Base-by-base conservation (phyloP, 2,329 filamentous ascomycete genomes). In the Penicillium sp. region DNA sequence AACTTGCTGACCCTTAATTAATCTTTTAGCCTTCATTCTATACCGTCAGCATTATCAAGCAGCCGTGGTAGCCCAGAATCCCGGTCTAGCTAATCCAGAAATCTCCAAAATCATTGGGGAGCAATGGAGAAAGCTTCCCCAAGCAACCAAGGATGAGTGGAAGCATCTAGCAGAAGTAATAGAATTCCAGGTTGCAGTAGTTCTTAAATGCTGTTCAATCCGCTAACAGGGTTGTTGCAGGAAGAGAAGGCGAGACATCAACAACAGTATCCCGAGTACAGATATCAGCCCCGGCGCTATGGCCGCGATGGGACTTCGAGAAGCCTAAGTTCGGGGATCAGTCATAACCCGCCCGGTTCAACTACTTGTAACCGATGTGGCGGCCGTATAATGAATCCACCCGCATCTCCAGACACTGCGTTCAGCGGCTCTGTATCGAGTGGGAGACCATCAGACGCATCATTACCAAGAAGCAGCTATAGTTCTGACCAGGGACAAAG, bases 91-190 rank as follows among this genome's bases (percentile, higher is more conserved):
- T 50, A 98, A 98, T 78, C 94, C 94, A 3, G 92, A 97, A 56
- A 96, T 98, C 70, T 97, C 94, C 67, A 97, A 97, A 79, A 96
- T 98, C 70, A 96, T 98, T 69, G 94, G 94, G 56, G 88, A 92
- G 75, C 90, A 93, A 85, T 99, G 95, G 95, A 88, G 90, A 71
- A 85, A 88, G 60, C 89, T 96, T 72, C 80, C 88, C 4, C 85
- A 90, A 26, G 87, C 91, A 57, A 84, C 89, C 61, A 96, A 96
- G 79, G 86, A 88, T 66, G 86, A 89, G 75, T 99, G 95, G 95
- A 96, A 95, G 77, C 85, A 85, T 64, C 85, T 96, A 60, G 95
- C 95, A 63, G 92, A 96, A 79, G 91, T 90, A 79, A 68, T 77
- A 60, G 11, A 23, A n/a, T n/a, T 31, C 15, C 9, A 17, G 5